These are phyloP conservation scores for Pythium scleroteichum DNA, from an alignment of 352 stramenopile species.

Conservation along the genomic window DNA sequence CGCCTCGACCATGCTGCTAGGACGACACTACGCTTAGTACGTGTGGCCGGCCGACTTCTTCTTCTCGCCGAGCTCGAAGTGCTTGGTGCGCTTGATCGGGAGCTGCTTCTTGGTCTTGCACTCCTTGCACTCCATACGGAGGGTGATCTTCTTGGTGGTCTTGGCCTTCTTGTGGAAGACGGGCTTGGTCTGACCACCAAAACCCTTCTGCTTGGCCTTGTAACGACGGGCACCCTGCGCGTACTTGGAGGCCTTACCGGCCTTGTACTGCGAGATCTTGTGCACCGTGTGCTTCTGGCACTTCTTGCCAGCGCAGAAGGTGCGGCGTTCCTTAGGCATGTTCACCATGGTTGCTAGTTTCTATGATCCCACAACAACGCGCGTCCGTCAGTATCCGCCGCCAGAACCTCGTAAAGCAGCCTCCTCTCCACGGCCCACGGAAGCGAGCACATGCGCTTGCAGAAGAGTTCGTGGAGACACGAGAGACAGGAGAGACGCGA, in stretches of 20 bases:
- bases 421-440: background rate
- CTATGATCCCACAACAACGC: conserved; percentile 23
- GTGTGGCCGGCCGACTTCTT: conserved; percentile 96
- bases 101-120: conserved; percentile 99
- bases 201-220: conserved; percentile 99
- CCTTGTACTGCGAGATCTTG: conserved; percentile 99
- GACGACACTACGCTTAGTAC: conserved; percentile 86
- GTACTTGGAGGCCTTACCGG: conserved; percentile 99
- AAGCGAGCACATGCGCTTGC: background rate
- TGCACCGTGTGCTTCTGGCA: conserved; percentile 99
- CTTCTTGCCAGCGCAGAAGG: conserved; percentile 98
- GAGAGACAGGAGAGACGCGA: background rate
- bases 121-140: conserved; percentile 99
- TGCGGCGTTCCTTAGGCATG: conserved; percentile 99
- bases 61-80: conserved; percentile 99
- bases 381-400: background rate
- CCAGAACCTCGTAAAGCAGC: too few relatives aligned
- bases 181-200: conserved; percentile 99
- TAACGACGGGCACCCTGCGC: conserved; percentile 98
- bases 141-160: conserved; percentile 96
- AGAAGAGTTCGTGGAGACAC: background rate
- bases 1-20: conserved; percentile 31
- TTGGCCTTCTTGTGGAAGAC: conserved; percentile 99
- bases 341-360: conserved; percentile 98
- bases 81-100: conserved; percentile 99